Base-by-base conservation (phyloP, 1,284 basidiomycete genomes). In the Melampsora americana region DNA sequence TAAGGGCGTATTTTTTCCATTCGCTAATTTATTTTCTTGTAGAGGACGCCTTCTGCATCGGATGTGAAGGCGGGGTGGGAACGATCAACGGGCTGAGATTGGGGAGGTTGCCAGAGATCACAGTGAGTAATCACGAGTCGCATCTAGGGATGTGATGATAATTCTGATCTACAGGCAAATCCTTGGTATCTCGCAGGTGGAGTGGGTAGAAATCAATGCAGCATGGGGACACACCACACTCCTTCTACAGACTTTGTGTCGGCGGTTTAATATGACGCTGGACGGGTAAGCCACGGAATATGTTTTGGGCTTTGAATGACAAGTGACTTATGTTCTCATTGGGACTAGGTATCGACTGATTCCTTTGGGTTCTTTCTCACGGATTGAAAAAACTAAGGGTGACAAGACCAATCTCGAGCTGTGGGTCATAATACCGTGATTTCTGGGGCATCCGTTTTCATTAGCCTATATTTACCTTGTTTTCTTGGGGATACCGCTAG, bases 151-250 rank as follows among this genome's bases (percentile, higher is more conserved):
- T 56, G 20, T 11, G 53, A 20, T 26, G 20, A 26, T 3, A 56
- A 14, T 30, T 28, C 30, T 23, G 12, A 66, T 18, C 16, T 23
- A 50, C n/a, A 7, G n/a, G 28, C 1, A 9, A 28, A 32, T 69
- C 39, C 1, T 20, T 5, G n/a, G 18, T 66, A 23, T 18, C 75
- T 26, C 81, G 0, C 80, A 92, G 87, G 93, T 99, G 35, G 95
- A 98, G 81, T 99, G 95, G 95, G 89, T 92, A 5, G 96, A 99
- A 84, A 95, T 99, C 83, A 99, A 99, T 82, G 96, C 96, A 5
- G 96, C 96, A 2, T 97, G 95, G 93, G 96, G 96, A 0, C 92
- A 98, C 81, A 92, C 93, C 0, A 86, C 95, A n/a, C 85, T 99
- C 26, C 86, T 98, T 69, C 85, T 99, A 18, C 92, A 95, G 80